Percentiles rank a stretch among this genome's conserved stretches.
These are phyloP conservation scores for Tylopilus sp. DNA, from an alignment of 768 basidiomycete genomes.

Conservation along the genomic window DNA sequence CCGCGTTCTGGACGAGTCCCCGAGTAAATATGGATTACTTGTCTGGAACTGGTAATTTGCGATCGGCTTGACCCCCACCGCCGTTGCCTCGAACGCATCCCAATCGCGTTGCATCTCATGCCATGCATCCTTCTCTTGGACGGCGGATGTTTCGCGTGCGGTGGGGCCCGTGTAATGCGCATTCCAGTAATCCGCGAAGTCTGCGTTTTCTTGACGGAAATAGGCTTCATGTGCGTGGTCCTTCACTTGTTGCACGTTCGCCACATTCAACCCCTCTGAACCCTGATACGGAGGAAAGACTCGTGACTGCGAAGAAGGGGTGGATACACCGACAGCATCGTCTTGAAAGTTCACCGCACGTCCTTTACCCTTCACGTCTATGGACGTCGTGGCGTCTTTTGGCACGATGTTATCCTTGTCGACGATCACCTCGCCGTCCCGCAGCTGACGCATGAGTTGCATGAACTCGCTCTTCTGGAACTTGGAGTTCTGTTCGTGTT, in stretches of 20 bases:
- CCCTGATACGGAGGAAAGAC: slow-evolving; percentile 17
- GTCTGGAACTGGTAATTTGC: slow-evolving; percentile 66
- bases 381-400: slow-evolving; percentile 31
- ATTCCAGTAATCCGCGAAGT: slow-evolving; percentile 62
- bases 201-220: slow-evolving; percentile 65
- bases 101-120: slow-evolving; percentile 68
- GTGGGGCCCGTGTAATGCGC: slow-evolving; percentile 33
- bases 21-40: slow-evolving; percentile 75
- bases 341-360: slow-evolving; percentile 33
- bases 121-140: slow-evolving; percentile 46
- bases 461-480: slow-evolving; percentile 84
- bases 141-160: slow-evolving; percentile 10
- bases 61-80: slow-evolving; percentile 57
- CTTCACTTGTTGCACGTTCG: slow-evolving; percentile 19
- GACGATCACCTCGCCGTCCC: slow-evolving; percentile 75
- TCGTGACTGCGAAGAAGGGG: slow-evolving; percentile 8
- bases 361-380: slow-evolving; percentile 67
- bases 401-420: slow-evolving; percentile 77
- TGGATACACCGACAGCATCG: slow-evolving; percentile 2
- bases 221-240: slow-evolving; percentile 66
- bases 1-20: slow-evolving; percentile 48
- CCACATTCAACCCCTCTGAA: slow-evolving; percentile 14
- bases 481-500: slow-evolving; percentile 75
- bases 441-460: slow-evolving; percentile 78
- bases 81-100: slow-evolving; percentile 78